These are phyloP conservation scores for Stagonosporopsis rhizophila DNA, from an alignment of 2,329 filamentous ascomycete genomes.

Conservation along the genomic window DNA sequence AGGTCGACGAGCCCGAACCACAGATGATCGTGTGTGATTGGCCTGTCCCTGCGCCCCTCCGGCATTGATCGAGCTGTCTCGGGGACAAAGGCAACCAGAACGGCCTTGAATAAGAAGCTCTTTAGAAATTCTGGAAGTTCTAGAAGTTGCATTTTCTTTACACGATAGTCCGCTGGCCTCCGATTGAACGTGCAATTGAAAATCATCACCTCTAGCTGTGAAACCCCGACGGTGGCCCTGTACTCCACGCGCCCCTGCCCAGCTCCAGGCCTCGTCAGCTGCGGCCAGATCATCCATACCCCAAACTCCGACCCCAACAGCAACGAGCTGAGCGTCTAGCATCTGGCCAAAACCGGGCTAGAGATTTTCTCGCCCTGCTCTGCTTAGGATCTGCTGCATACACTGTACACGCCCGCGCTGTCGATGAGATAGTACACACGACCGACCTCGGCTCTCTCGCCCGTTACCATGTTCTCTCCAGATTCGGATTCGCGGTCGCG, in stretches of 20 bases:
- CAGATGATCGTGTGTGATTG: slow-evolving; percentile 27
- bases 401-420: background rate
- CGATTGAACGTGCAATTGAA: background rate
- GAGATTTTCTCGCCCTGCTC: background rate
- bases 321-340: slow-evolving; percentile 13
- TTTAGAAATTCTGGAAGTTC: background rate
- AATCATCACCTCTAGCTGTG: background rate
- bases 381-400: background rate
- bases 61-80: slow-evolving; percentile 15
- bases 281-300: slow-evolving; percentile 38
- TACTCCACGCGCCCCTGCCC: slow-evolving; percentile 11
- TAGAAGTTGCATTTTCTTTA: background rate
- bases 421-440: slow-evolving; percentile 48
- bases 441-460: slow-evolving; percentile 27
- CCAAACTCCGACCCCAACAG: slow-evolving; percentile 21
- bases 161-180: background rate
- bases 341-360: slow-evolving; percentile 7
- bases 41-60: slow-evolving; percentile 15
- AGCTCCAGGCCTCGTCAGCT: slow-evolving; percentile 36
- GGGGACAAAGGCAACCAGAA: slow-evolving; percentile 23
- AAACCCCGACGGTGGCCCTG: slow-evolving; percentile 6
- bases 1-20: slow-evolving; percentile 17
- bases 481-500: slow-evolving; percentile 31
- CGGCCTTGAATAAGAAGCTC: slow-evolving; percentile 7
- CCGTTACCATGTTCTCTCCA: slow-evolving; percentile 35